Evolutionary conservation across 2,329 filamentous ascomycete species (phyloP).

Genomic region (Fusarium algeriense): DNA sequence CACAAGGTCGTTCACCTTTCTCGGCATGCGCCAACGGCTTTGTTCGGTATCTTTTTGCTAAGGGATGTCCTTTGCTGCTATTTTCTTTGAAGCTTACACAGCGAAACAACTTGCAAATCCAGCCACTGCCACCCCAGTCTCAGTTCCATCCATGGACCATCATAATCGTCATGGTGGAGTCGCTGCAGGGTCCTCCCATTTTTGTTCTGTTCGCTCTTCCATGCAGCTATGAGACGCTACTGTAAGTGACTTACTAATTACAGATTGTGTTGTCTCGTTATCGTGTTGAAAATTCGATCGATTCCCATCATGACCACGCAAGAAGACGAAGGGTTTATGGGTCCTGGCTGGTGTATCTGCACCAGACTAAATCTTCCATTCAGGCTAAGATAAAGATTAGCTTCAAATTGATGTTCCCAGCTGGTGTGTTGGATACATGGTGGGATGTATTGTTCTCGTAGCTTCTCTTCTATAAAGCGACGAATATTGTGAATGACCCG

Average conservation of each 20-base stretch:
- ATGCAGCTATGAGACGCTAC: conserved; percentile 28
- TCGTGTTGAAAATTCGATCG: conserved; percentile 20
- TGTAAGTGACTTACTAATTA: conserved; percentile 28
- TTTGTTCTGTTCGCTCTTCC: conserved; percentile 21
- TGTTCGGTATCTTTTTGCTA: conserved; percentile 1
- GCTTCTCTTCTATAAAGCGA: not conserved
- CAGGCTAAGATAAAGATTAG: not conserved
- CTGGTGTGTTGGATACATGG: not conserved
- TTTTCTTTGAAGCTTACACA: conserved; percentile 2
- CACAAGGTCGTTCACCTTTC: not conserved
- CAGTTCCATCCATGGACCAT: conserved; percentile 6
- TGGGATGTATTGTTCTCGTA: not conserved
- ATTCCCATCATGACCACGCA: conserved; percentile 19
- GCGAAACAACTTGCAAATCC: conserved; percentile 7
- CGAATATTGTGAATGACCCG: not conserved
- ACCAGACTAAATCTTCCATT: not conserved
- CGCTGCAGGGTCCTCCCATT: conserved; percentile 40
- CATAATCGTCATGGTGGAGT: conserved; percentile 42
- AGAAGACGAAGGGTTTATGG: conserved; percentile 19
- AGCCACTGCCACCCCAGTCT: conserved; percentile 1
- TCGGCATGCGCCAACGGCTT: conserved; percentile 4
- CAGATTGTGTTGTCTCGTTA: conserved; percentile 28
- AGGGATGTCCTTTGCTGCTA: not conserved
- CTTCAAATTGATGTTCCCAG: not conserved
- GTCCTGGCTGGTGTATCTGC: conserved; percentile 11